Evolutionary conservation across 345 rosid genomes (phyloP), one percentile per base, ranked within the genome.

Genomic region (Eutrema japonicum): DNA sequence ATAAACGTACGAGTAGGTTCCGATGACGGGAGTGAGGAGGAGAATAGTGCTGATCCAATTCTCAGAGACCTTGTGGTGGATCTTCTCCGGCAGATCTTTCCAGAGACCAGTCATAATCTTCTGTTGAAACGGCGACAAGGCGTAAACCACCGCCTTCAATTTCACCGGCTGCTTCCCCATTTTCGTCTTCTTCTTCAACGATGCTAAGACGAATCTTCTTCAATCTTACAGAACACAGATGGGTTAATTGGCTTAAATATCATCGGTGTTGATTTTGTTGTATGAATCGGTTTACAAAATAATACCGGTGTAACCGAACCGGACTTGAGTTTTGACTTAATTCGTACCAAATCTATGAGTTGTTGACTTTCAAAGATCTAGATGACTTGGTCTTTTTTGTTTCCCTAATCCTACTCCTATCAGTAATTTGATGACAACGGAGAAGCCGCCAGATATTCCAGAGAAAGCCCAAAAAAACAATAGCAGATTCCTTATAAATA

Each of bases 111-210:
- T 22, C 96, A 89, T 88, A 4, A 83, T 56, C 80, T 89, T 89
- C 82, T 92, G 93, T 72, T 92, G 97, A 73, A 86, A 92, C 56
- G 93, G 96, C 9, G 96, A 89, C 50, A 89, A 81, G 1, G 92
- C 85, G 82, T 88, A 89, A 13, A 89, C 80, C 81, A 92, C 93
- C 52, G 96, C 97, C 87, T 85, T 89, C 90, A 88, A 74, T 74
- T 78, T 85, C 81, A 92, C 90, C 67, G 86, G 93, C 30, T 83
- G 88, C 85, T 88, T 88, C 70, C 90, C 96, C 93, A 89, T 92
- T 16, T 60, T 22, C 22, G 22, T 18, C 46, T 42, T 42, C 33
- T 33, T 33, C 14, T 43, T 43, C 47, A 5, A 4, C 16, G 57
- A 52, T 27, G 0, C 56, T 36, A 2, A 51, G 8, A 51, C n/a